These are phyloP conservation scores for Testicularia cyperi DNA, from an alignment of 1,284 basidiomycete genomes.

Conservation along the genomic window DNA sequence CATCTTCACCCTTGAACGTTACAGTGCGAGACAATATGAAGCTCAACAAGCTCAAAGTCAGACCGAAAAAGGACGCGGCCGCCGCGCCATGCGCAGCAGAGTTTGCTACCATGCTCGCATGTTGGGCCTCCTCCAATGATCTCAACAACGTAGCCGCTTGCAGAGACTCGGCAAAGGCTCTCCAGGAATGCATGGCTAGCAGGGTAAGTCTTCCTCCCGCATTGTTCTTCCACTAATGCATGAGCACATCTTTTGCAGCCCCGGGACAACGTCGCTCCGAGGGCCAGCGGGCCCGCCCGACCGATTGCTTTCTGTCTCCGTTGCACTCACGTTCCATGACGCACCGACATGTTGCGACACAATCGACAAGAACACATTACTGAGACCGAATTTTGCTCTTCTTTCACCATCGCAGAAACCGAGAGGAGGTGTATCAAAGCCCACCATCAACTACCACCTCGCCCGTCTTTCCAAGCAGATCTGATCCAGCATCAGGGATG, in stretches of 20 bases:
- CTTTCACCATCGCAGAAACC: slow-evolving; percentile 16
- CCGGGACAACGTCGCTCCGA: too few species aligned
- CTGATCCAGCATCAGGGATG: slow-evolving; percentile 8
- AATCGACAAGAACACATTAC: too few species aligned
- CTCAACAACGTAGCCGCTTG: slow-evolving; percentile 69
- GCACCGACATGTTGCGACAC: too few species aligned
- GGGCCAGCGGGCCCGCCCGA: too few species aligned
- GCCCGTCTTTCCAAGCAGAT: slow-evolving; percentile 54
- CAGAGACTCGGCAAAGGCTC: slow-evolving; percentile 68
- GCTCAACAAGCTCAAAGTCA: slow-evolving; percentile 56
- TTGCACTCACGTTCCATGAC: too few species aligned
- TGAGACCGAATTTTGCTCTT: too few species aligned
- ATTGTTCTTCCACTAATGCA: too few species aligned
- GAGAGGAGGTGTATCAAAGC: slow-evolving; percentile 35
- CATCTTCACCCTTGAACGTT: too few species aligned
- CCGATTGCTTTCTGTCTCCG: too few species aligned
- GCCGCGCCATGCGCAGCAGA: slow-evolving; percentile 73
- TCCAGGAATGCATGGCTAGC: slow-evolving; percentile 84
- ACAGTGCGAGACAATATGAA: too few species aligned
- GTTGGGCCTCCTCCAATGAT: slow-evolving; percentile 84
- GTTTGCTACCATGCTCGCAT: slow-evolving; percentile 79
- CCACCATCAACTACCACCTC: slow-evolving; percentile 59
- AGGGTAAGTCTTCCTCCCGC: slow-evolving; percentile 66
- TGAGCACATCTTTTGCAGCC: too few species aligned
- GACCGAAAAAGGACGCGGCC: slow-evolving; percentile 71